Conservation (phyloP, 345 rosid species). For the Barbarea vulgaris region DNA sequence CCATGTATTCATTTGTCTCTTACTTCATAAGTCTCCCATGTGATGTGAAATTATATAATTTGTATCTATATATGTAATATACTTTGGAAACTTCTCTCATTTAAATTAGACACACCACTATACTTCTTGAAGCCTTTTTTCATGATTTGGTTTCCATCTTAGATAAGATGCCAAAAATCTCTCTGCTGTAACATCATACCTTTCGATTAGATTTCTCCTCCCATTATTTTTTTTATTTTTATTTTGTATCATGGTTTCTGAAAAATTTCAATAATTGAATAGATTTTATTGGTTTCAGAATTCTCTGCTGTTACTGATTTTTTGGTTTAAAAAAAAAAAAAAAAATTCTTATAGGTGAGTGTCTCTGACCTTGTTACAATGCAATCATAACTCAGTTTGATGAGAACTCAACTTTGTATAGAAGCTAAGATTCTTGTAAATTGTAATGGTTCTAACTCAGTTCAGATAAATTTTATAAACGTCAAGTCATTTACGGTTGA, state of each 20-base stretch:
- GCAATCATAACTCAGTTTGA: constrained; percentile 5
- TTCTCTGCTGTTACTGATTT: background rate
- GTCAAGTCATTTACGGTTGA: constrained; percentile 9
- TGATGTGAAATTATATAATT: constrained; percentile 30
- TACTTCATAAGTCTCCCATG: constrained; percentile 42
- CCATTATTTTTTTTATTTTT: constrained; percentile 2
- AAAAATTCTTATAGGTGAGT: background rate
- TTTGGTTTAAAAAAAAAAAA: too few species aligned
- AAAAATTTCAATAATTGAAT: constrained; percentile 34
- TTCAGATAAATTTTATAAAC: background rate
- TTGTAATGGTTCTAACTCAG: too few species aligned
- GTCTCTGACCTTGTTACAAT: constrained; percentile 10
- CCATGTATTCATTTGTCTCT: constrained; percentile 42
- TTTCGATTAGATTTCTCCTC: constrained; percentile 39
- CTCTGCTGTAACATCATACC: constrained; percentile 41
- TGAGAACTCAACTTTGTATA: background rate
- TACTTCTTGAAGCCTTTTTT: constrained; percentile 36
- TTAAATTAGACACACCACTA: constrained; percentile 44
- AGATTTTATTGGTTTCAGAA: constrained; percentile 1
- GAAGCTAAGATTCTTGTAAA: background rate
- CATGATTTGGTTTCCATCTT: constrained; percentile 41
- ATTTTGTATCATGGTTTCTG: constrained; percentile 13
- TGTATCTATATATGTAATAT: constrained; percentile 20
- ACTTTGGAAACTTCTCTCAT: constrained; percentile 45
- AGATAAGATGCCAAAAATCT: constrained; percentile 37